Percentiles rank a stretch among this genome's conserved stretches.
Evolutionary conservation across 306 rosid species (phyloP).

Genomic region (Fragaria nilgerrensis): DNA sequence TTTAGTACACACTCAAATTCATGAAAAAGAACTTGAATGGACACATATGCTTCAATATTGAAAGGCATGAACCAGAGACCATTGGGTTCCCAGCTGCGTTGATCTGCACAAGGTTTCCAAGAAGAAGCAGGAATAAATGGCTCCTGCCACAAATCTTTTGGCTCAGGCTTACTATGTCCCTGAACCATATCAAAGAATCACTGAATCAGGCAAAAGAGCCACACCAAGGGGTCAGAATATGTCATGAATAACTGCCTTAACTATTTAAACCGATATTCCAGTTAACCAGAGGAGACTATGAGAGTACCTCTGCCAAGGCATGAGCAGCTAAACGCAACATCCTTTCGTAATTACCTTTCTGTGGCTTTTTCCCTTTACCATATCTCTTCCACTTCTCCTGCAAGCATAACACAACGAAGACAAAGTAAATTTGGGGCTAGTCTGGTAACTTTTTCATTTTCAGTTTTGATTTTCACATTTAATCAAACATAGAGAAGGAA

Average conservation of each 20-base stretch:
- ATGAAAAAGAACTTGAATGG: not conserved
- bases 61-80: conserved; percentile 33
- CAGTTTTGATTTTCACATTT: not conserved
- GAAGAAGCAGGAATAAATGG: conserved; percentile 81
- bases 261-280: not conserved
- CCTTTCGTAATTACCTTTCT: conserved; percentile 60
- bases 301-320: conserved; percentile 90
- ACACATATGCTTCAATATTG: conserved; percentile 3
- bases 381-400: conserved; percentile 60
- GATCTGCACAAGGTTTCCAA: conserved; percentile 90
- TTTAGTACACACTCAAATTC: not conserved
- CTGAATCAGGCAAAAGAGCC: conserved; percentile 21
- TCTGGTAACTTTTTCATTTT: not conserved
- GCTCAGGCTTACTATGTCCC: conserved; percentile 77
- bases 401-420: conserved; percentile 11
- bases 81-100: conserved; percentile 75
- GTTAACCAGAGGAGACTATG: conserved; percentile 2
- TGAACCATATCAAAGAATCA: conserved; percentile 40
- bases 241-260: not conserved
- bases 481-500: not conserved
- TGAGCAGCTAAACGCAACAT: conserved; percentile 89
- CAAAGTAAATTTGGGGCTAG: conserved; percentile 18
- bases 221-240: not conserved
- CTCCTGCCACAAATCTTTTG: conserved; percentile 95
- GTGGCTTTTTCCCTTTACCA: conserved; percentile 50